A percentile compares a stretch with the other conserved stretches of the same genome.
Conservation (phyloP, 495 filamentous ascomycete species). For the Hypoxylon trugodes region DNA sequence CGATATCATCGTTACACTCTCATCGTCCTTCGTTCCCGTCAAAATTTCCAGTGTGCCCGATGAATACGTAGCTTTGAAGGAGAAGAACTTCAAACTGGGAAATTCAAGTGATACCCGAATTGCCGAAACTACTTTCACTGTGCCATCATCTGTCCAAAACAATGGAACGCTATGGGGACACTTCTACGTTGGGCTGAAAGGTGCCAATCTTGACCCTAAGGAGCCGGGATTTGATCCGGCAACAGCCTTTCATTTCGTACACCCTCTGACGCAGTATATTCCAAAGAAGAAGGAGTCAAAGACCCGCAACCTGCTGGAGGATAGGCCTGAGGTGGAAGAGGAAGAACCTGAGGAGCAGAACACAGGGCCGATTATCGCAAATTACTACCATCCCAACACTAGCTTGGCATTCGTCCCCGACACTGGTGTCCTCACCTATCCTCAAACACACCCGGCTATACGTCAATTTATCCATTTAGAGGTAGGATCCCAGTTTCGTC, state of each 20-base stretch:
- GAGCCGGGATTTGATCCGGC: slow-evolving; percentile 72
- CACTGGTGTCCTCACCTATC: slow-evolving; percentile 70
- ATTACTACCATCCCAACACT: slow-evolving; percentile 95
- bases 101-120: slow-evolving; percentile 81
- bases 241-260: slow-evolving; percentile 82
- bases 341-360: slow-evolving; percentile 60
- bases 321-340: slow-evolving; percentile 58
- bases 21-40: slow-evolving; percentile 73
- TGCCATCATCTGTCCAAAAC: slow-evolving; percentile 83
- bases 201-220: slow-evolving; percentile 76
- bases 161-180: slow-evolving; percentile 96
- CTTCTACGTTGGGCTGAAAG: slow-evolving; percentile 83
- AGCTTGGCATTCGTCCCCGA: slow-evolving; percentile 89
- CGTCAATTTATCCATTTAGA: slow-evolving; percentile 83
- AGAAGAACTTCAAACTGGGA: slow-evolving; percentile 82
- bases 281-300: slow-evolving; percentile 91
- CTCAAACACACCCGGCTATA: slow-evolving; percentile 74
- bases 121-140: slow-evolving; percentile 76
- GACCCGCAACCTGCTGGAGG: slow-evolving; percentile 85
- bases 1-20: slow-evolving; percentile 87
- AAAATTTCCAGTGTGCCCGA: slow-evolving; percentile 66
- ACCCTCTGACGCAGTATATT: slow-evolving; percentile 87
- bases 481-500: slow-evolving; percentile 30
- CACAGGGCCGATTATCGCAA: slow-evolving; percentile 72
- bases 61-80: slow-evolving; percentile 72